Percentiles rank a stretch among this genome's conserved stretches.
Evolutionary conservation across 345 rosid genomes (phyloP).

Genomic region (Aquilaria malaccensis): DNA sequence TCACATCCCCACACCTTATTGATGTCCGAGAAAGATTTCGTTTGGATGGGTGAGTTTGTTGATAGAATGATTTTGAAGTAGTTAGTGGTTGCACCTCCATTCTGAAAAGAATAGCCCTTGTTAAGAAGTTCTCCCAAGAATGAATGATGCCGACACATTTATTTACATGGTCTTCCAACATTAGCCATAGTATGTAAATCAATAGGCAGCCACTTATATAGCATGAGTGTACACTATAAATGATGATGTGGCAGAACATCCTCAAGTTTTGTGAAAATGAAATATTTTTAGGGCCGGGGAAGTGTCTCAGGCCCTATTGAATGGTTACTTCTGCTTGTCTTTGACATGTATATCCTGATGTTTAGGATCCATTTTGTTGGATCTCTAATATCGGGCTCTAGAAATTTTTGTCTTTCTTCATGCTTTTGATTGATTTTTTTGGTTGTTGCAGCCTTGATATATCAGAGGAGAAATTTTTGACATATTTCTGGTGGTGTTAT

Average conservation of each 20-base stretch:
- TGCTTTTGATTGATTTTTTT: conserved; percentile 1
- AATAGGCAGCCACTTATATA: too few species aligned
- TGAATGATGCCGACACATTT: not conserved
- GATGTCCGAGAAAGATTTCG: conserved; percentile 91
- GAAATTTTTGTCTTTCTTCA: not conserved
- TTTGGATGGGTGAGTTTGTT: conserved; percentile 64
- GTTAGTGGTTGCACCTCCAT: not conserved
- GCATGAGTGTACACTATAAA: too few species aligned
- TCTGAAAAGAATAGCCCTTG: too few species aligned
- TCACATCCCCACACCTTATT: conserved; percentile 88
- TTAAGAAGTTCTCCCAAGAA: not conserved
- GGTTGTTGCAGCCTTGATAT: conserved; percentile 56
- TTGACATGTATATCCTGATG: not conserved
- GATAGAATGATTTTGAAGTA: not conserved
- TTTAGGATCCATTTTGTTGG: not conserved
- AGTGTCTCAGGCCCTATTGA: not conserved
- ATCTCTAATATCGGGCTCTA: not conserved
- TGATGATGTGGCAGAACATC: too few species aligned
- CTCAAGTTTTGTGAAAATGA: too few species aligned
- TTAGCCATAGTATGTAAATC: too few species aligned
- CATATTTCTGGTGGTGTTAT: conserved; percentile 90
- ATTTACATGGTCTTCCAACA: not conserved
- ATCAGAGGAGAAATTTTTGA: conserved; percentile 74
- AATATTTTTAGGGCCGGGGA: not conserved
- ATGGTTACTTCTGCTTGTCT: not conserved